Evolutionary conservation across 345 rosid genomes (phyloP), one percentile per base, ranked within the genome.

Genomic region (Linum usitatissimum): DNA sequence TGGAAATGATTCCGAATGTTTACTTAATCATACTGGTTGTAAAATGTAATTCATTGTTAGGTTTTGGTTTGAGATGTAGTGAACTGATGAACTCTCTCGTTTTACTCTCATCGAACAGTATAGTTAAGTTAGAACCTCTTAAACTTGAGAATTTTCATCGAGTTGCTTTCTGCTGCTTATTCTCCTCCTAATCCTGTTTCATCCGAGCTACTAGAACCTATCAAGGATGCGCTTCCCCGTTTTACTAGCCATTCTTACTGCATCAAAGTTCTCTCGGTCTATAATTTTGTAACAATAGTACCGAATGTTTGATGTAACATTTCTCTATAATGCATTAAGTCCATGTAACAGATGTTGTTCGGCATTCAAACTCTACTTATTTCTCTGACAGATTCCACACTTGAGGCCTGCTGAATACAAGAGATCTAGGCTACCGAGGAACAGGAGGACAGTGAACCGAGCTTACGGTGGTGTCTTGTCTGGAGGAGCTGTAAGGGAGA

Each of bases 391-490:
- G 63, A 60, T 60, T 60, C 63, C 63, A 12, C 63, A 60, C 63
- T 38, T 60, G 23, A 60, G 63, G 38, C 63, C 63, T 34, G 48
- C 63, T 31, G 63, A 60, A 19, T 60, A 60, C 63, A 60, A 60
- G 63, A 60, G 63, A 40, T 60, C 63, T 60, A 31, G 63, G 48
- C 23, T 60, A 17, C 48, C 63, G 10, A 60, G 63, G 63, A 60
- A 60, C 63, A 38, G 63, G 8, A 60, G 63, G 63, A 60, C 63
- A 8, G 63, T 60, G 63, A 60, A 60, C 48, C 45, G 63, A 13
- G 63, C 63, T 2, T 60, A 60, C 34, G 63, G 63, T 31, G 63
- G 63, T 60, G 63, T 60, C 6, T 60, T 60, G 18, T 60, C 63
- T 15, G 48, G 48, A 0, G 45, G 48, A 3, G 63, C 63, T 60